Percentiles rank a stretch among this genome's conserved stretches.
These are phyloP conservation scores for Stephanocyclus meneghinianus DNA, from an alignment of 352 stramenopile genomes.

Conservation along the genomic window DNA sequence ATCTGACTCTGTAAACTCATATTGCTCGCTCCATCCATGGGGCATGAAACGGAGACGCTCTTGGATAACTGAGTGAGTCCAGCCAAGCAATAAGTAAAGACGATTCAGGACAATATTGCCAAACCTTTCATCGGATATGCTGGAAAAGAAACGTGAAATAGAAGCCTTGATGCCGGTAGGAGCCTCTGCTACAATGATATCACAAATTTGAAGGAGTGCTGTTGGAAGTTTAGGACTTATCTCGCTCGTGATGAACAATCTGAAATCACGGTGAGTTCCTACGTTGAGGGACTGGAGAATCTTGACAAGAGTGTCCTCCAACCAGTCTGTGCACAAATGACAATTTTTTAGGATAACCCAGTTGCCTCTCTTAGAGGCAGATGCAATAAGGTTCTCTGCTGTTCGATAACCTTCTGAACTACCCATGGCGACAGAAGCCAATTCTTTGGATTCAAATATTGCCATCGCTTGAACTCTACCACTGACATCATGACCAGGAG, in stretches of 20 bases:
- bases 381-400: slow-evolving; percentile 92
- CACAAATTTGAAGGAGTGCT: slow-evolving; percentile 93
- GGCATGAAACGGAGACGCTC: slow-evolving; percentile 97
- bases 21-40: slow-evolving; percentile 96
- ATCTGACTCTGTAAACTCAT: slow-evolving; percentile 99
- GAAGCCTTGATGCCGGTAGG: slow-evolving; percentile 96
- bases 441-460: slow-evolving; percentile 87
- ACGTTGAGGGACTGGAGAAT: slow-evolving; percentile 85
- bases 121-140: slow-evolving; percentile 90
- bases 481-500: slow-evolving; percentile 97
- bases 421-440: slow-evolving; percentile 97
- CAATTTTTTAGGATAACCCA: slow-evolving; percentile 99
- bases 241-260: slow-evolving; percentile 97
- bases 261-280: slow-evolving; percentile 81
- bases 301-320: slow-evolving; percentile 94
- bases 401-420: slow-evolving; percentile 93
- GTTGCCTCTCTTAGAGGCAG: slow-evolving; percentile 92
- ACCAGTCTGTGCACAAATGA: slow-evolving; percentile 96
- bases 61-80: slow-evolving; percentile 97
- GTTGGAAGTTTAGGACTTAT: slow-evolving; percentile 94
- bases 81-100: slow-evolving; percentile 96
- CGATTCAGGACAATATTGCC: slow-evolving; percentile 88
- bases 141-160: slow-evolving; percentile 93
- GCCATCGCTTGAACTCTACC: slow-evolving; percentile 94
- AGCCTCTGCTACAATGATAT: slow-evolving; percentile 97